Evolutionary conservation across 345 rosid species (phyloP).

Genomic region (Eutrema japonicum): DNA sequence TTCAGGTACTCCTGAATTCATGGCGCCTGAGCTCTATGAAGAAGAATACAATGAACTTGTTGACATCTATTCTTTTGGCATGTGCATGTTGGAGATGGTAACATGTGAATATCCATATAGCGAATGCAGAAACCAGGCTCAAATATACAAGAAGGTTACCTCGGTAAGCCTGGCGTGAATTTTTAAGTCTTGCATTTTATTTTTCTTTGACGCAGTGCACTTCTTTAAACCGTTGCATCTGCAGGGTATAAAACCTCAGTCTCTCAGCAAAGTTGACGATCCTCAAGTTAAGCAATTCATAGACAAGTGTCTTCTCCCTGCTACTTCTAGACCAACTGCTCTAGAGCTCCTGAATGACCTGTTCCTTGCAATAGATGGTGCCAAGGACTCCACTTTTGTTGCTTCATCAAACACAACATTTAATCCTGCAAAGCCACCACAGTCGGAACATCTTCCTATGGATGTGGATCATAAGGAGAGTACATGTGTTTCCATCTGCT

Average conservation of each 20-base stretch:
- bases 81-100: slow-evolving; percentile 87
- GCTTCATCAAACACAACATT: slow-evolving; percentile 28
- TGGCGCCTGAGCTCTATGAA: slow-evolving; percentile 94
- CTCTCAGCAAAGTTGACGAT: slow-evolving; percentile 65
- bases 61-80: slow-evolving; percentile 82
- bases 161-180: slow-evolving; percentile 51
- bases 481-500: slow-evolving; percentile 44
- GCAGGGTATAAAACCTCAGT: slow-evolving; percentile 73
- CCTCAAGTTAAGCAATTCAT: slow-evolving; percentile 70
- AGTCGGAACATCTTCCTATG: slow-evolving; percentile 48
- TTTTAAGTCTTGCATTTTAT: slow-evolving; percentile 14
- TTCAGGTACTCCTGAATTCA: slow-evolving; percentile 87
- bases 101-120: slow-evolving; percentile 79
- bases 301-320: slow-evolving; percentile 82
- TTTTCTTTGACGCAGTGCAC: not conserved
- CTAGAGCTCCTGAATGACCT: slow-evolving; percentile 68
- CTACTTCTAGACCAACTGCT: slow-evolving; percentile 61
- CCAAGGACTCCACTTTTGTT: slow-evolving; percentile 45
- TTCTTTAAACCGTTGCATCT: slow-evolving; percentile 7
- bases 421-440: slow-evolving; percentile 35
- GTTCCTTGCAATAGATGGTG: slow-evolving; percentile 52
- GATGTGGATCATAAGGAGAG: slow-evolving; percentile 52
- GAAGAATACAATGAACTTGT: slow-evolving; percentile 87
- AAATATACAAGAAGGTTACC: slow-evolving; percentile 82
- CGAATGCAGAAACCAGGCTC: slow-evolving; percentile 81